Conservation (phyloP, 176 grass and related monocot genomes). For the Phyllostachys edulis region DNA sequence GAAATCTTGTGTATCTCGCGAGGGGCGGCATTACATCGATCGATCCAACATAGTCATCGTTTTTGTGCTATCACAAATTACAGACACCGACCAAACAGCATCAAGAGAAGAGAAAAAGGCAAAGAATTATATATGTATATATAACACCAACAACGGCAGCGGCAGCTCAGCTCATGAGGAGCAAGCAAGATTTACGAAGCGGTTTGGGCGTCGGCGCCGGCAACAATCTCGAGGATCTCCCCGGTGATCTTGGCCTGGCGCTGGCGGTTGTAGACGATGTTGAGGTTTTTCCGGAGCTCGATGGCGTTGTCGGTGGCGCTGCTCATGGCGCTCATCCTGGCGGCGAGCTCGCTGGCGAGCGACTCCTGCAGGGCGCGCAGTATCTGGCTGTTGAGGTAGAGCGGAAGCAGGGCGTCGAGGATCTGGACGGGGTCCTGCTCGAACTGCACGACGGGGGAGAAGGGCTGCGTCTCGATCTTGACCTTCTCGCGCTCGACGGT, state of each 20-base stretch:
- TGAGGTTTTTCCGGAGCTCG: constrained; percentile 58
- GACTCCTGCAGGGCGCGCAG: constrained; percentile 84
- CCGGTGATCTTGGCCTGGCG: constrained; percentile 91
- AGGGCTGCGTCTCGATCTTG: constrained; percentile 54
- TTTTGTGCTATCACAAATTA: constrained; percentile 46
- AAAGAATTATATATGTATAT: constrained; percentile 41
- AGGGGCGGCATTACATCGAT: neutral
- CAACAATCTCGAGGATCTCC: constrained; percentile 85
- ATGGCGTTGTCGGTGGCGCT: constrained; percentile 73
- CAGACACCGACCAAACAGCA: constrained; percentile 19
- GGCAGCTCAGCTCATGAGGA: neutral
- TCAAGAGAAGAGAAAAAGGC: neutral
- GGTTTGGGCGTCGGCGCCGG: constrained; percentile 55
- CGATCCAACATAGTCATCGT: constrained; percentile 20
- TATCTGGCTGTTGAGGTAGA: constrained; percentile 93
- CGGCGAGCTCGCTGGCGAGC: constrained; percentile 78
- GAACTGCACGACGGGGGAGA: constrained; percentile 81
- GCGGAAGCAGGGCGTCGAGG: constrained; percentile 79
- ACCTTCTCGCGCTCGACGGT: constrained; percentile 81
- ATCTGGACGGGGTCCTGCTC: constrained; percentile 95
- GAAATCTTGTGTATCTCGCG: constrained; percentile 38
- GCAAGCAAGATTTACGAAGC: neutral
- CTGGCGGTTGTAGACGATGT: constrained; percentile 59
- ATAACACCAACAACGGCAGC: neutral
- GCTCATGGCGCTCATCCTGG: constrained; percentile 91